Base-by-base conservation (phyloP, 257 asterid genomes). In the Plantago elongata region DNA sequence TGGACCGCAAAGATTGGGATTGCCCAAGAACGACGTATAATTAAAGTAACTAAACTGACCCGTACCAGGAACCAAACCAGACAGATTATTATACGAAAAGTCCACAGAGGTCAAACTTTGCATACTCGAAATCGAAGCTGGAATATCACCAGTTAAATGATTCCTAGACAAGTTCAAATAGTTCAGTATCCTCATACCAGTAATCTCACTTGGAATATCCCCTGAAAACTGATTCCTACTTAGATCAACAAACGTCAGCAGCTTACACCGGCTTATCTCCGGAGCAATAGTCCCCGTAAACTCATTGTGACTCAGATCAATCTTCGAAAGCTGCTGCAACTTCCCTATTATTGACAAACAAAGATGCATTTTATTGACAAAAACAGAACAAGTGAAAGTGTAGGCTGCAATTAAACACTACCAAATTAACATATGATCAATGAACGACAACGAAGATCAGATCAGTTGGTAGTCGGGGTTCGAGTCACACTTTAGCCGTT, bases 101-200 rank as follows among this genome's bases (percentile, higher is more conserved):
- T 91, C 98, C 30, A 91, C 95, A 17, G 95, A 86, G 51, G 98
- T 91, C 77, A 91, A 74, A 51, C 98, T 88, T 78, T 91, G 95
- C 95, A 91, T 91, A 49, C 80, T 75, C 50, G 98, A 57, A 42
- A 91, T 74, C 22, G 95, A 75, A 47, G 87, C 69, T 2, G 98
- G 98, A 61, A 91, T 91, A 68, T 77, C 74, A 54, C 98, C 98
- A 45, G 74, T 58, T 52, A 91, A 78, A 69, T 84, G 82, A 60
- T 88, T 91, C 49, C 94, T 71, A 0, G 98, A 91, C 69, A 91
- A 60, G 67, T 91, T 91, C 81, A 91, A 74, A 73, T 88, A 88
- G 79, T 91, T 91, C 64, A 91, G 64, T 22, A 91, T 91, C 75
- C 84, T 76, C 97, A 91, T 88, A 65, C 86, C 80, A 51, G 96